Percentiles rank a stretch among this genome's conserved stretches.
Conservation (phyloP, 305 asterid species). For the Withania somnifera region DNA sequence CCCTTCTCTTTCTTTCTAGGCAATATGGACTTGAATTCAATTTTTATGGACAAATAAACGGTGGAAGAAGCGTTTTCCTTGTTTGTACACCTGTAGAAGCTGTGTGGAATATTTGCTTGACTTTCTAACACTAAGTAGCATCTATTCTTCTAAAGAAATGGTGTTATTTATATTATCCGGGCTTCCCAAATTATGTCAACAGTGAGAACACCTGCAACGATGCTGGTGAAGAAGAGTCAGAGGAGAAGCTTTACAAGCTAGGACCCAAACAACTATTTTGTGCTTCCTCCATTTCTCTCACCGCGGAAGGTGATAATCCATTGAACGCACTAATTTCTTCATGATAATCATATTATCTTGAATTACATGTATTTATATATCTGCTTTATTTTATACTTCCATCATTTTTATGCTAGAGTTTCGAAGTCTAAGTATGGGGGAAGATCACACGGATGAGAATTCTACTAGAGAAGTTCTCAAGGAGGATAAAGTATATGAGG, state of each 20-base stretch:
- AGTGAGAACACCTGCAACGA: slow-evolving; percentile 35
- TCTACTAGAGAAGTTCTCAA: slow-evolving; percentile 16
- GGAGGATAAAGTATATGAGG: slow-evolving; percentile 15
- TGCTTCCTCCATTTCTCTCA: slow-evolving; percentile 59
- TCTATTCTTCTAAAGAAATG: background rate
- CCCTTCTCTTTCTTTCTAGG: background rate
- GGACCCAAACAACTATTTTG: slow-evolving; percentile 53
- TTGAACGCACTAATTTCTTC: background rate
- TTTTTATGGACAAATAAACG: background rate
- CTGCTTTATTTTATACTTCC: background rate
- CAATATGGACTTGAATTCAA: background rate
- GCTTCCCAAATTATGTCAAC: slow-evolving; percentile 14
- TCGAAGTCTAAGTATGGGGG: slow-evolving; percentile 14
- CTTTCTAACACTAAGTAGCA: background rate
- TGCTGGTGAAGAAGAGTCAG: slow-evolving; percentile 32
- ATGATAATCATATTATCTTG: background rate
- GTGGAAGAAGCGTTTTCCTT: background rate
- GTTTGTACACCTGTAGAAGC: background rate
- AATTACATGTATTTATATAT: background rate
- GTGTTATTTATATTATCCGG: background rate
- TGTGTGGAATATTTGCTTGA: background rate
- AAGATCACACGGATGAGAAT: slow-evolving; percentile 13
- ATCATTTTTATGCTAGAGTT: slow-evolving; percentile 5
- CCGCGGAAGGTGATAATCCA: slow-evolving; percentile 48
- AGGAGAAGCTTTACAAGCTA: slow-evolving; percentile 37